phyloP scores from a whole-genome alignment of 2,329 filamentous ascomycete genomes.

The Zasmidium cellare region DNA sequence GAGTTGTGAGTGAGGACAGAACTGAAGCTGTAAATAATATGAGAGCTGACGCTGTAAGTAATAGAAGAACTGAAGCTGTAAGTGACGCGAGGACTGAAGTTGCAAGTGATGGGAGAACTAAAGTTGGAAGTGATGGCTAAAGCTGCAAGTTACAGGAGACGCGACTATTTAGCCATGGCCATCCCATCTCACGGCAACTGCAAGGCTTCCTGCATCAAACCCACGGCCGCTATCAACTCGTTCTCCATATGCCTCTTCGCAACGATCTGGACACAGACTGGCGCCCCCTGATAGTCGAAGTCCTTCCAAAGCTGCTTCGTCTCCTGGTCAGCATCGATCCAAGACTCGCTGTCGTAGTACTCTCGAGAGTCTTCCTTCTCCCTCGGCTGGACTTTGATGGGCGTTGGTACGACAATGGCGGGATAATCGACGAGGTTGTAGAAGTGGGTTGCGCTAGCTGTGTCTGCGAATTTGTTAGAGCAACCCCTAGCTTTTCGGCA shows the following conservation, averaged over 20 bases:
- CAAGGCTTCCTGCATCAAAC: constrained; percentile 6
- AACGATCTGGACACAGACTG: constrained; percentile 4
- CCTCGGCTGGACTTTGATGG: background rate
- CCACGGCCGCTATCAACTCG: constrained; percentile 10
- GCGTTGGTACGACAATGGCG: constrained; percentile 6
- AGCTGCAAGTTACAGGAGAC: too few species aligned
- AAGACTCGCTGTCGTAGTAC: background rate
- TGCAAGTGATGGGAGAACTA: too few species aligned
- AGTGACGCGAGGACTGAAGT: too few species aligned
- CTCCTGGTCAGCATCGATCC: background rate
- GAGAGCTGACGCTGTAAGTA: too few species aligned
- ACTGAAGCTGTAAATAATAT: too few species aligned
- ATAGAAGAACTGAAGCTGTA: too few species aligned
- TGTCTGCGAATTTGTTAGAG: background rate
- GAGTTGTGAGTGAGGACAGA: too few species aligned
- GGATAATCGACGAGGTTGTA: constrained; percentile 11
- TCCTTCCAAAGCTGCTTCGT: constrained; percentile 2
- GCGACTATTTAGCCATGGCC: too few species aligned
- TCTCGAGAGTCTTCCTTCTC: background rate
- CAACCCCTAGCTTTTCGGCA: background rate
- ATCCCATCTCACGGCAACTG: constrained; percentile 1
- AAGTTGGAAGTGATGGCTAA: too few species aligned
- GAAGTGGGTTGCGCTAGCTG: background rate
- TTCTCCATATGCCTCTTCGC: constrained; percentile 9
- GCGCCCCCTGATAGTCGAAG: constrained; percentile 3